Conservation (phyloP, 2,329 filamentous ascomycete species). For the Verticillium alfalfae region DNA sequence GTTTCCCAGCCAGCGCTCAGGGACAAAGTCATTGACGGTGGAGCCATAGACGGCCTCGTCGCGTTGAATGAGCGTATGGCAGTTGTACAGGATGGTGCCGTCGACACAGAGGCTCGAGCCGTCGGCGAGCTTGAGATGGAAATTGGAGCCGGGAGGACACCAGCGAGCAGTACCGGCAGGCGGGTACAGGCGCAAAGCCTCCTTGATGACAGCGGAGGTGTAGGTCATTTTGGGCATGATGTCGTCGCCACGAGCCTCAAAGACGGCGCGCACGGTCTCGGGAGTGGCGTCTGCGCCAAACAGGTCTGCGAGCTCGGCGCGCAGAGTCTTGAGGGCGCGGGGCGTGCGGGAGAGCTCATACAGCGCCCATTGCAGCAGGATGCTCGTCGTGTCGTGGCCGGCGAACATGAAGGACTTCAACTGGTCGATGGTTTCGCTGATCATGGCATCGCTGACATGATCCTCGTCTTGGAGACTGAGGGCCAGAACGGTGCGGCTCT, state of each 20-base stretch:
- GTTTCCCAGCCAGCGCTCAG: slow-evolving; percentile 32
- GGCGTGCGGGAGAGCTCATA: slow-evolving; percentile 29
- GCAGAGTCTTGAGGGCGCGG: slow-evolving; percentile 17
- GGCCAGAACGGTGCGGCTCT: slow-evolving; percentile 23
- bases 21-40: slow-evolving; percentile 26
- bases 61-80: slow-evolving; percentile 25
- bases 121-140: slow-evolving; percentile 20
- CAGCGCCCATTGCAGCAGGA: slow-evolving; percentile 26
- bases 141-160: slow-evolving; percentile 16
- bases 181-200: slow-evolving; percentile 26
- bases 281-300: slow-evolving; percentile 24
- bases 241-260: slow-evolving; percentile 21
- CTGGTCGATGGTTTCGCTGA: slow-evolving; percentile 26
- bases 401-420: slow-evolving; percentile 33
- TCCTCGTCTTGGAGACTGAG: slow-evolving; percentile 23
- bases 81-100: slow-evolving; percentile 27
- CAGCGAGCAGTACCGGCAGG: slow-evolving; percentile 24
- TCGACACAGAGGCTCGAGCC: slow-evolving; percentile 22
- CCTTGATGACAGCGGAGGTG: slow-evolving; percentile 30
- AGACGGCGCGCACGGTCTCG: slow-evolving; percentile 14
- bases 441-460: slow-evolving; percentile 17
- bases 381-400: slow-evolving; percentile 34
- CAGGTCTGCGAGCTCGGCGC: slow-evolving; percentile 26
- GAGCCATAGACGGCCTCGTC: slow-evolving; percentile 26
- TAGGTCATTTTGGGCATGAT: slow-evolving; percentile 25